Conservation (phyloP, 2,329 filamentous ascomycete species). For the Apiospora marii region DNA sequence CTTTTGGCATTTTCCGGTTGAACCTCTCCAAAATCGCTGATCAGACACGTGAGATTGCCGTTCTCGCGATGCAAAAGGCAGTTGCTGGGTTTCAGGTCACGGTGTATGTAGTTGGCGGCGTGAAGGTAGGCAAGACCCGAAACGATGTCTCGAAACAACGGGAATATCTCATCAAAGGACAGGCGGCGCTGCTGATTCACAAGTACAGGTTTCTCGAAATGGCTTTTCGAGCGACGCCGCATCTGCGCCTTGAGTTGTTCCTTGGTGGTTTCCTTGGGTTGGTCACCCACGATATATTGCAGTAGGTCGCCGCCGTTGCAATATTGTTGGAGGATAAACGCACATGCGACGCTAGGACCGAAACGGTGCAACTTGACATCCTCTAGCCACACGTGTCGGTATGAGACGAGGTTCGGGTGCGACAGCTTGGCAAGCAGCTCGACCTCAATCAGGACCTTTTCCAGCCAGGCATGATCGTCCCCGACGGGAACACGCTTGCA, state of each 20-base stretch:
- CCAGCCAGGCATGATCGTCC: conserved; percentile 92
- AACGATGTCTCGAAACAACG: conserved; percentile 94
- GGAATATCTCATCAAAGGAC: conserved; percentile 92
- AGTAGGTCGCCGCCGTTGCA: conserved; percentile 94
- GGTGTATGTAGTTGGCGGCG: conserved; percentile 90
- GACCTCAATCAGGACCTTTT: conserved; percentile 92
- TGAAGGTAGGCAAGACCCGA: conserved; percentile 92
- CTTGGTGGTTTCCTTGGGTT: conserved; percentile 70
- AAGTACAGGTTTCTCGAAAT: conserved; percentile 67
- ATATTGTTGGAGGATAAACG: conserved; percentile 97
- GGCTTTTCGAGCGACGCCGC: conserved; percentile 81
- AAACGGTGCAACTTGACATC: conserved; percentile 85
- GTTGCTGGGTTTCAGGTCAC: conserved; percentile 95
- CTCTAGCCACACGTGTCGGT: conserved; percentile 97
- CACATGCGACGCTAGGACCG: conserved; percentile 89
- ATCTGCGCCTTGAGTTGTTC: conserved; percentile 90
- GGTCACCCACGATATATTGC: conserved; percentile 79
- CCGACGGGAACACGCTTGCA: conserved; percentile 97
- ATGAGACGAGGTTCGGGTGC: conserved; percentile 94
- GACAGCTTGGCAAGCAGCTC: conserved; percentile 90
- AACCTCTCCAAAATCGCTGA: conserved; percentile 98
- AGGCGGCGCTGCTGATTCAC: conserved; percentile 51
- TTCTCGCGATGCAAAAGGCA: conserved; percentile 85
- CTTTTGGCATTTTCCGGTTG: conserved; percentile 82
- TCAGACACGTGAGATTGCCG: conserved; percentile 77